Percentiles rank a stretch among this genome's conserved stretches.
Conservation (phyloP, 2,329 filamentous ascomycete genomes). For the Fusarium phyllophilum region DNA sequence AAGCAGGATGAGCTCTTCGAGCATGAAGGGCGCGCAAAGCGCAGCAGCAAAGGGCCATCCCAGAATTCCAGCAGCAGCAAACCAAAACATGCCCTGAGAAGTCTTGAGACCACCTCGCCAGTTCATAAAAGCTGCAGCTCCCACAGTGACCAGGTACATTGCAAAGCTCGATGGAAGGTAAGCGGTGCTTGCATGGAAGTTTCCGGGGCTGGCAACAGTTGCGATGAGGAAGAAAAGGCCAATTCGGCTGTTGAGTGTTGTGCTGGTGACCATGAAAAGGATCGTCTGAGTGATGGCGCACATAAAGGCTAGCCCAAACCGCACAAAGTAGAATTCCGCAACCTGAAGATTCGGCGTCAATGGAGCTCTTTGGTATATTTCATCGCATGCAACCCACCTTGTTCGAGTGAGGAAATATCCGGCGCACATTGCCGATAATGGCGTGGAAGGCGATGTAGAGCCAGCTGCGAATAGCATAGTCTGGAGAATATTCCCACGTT, state of each 20-base stretch:
- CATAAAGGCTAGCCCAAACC: slow-evolving; percentile 75
- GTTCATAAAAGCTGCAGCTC: slow-evolving; percentile 89
- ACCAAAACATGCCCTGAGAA: slow-evolving; percentile 87
- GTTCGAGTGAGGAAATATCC: slow-evolving; percentile 69
- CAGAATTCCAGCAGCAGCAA: slow-evolving; percentile 83
- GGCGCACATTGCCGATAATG: slow-evolving; percentile 71
- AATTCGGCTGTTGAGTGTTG: slow-evolving; percentile 82
- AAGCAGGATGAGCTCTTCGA: slow-evolving; percentile 76
- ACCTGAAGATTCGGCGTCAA: slow-evolving; percentile 51
- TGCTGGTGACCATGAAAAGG: slow-evolving; percentile 80
- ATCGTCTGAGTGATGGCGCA: slow-evolving; percentile 87
- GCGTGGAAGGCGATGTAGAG: slow-evolving; percentile 87
- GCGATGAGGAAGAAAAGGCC: slow-evolving; percentile 85
- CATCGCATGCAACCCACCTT: slow-evolving; percentile 56
- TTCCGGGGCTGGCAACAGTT: slow-evolving; percentile 83
- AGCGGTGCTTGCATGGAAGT: slow-evolving; percentile 89
- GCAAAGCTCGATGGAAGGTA: slow-evolving; percentile 95
- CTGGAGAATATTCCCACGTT: slow-evolving; percentile 98
- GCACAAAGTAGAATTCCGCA: slow-evolving; percentile 88
- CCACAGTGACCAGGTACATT: slow-evolving; percentile 93
- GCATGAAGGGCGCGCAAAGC: slow-evolving; percentile 80
- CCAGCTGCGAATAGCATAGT: slow-evolving; percentile 96
- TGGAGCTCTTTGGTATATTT: background rate
- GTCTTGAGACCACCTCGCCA: slow-evolving; percentile 84
- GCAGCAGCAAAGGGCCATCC: slow-evolving; percentile 96